Evolutionary conservation across 2,329 filamentous ascomycete genomes (phyloP), one percentile per base, ranked within the genome.

Genomic region (Hypoxylon sp.): DNA sequence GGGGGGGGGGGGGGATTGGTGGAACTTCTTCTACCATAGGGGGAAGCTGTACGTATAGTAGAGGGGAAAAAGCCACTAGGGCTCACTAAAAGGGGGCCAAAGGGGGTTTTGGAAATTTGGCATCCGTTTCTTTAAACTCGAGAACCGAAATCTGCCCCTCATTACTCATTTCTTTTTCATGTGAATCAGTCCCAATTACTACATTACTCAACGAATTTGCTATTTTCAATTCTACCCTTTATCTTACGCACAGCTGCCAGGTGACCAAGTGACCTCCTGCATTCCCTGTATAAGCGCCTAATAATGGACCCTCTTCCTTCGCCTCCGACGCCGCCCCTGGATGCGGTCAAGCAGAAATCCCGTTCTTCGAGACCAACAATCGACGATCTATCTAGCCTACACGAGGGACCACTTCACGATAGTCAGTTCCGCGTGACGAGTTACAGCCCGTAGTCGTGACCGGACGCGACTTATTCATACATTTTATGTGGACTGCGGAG

Each of bases 341-440:
- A 57, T 68, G 65, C 68, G 65, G 65, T 68, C 68, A 70, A 63
- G 57, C 60, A 64, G 37, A 39, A 47, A 51, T 60, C 46, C 47
- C 63, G 31, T 60, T 60, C 42, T 26, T 63, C 55, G 26, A 63
- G 46, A 55, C 51, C 62, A 68, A 65, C 53, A 62, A 65, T 57
- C 48, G 61, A 48, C 61, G 61, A 65, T 65, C 63, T 42, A 65
- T 65, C 63, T 51, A 52, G 29, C 24, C 59, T 63, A 67, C 58
- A 64, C 62, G 62, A 68, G 65, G 65, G 55, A 37, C 65, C 65
- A 70, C 65, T 57, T 70, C 68, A 65, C 65, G 65, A 68, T 52
- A 65, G 56, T 68, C 37, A 24, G 29, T 39, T 39, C 65, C 65
- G 57, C 58, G 65, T 60, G 61, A 68, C 52, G 29, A 61, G 37